Percentiles rank a stretch among this genome's conserved stretches.
These are phyloP conservation scores for Somion occarium DNA, from an alignment of 1,284 basidiomycete genomes.

Conservation along the genomic window DNA sequence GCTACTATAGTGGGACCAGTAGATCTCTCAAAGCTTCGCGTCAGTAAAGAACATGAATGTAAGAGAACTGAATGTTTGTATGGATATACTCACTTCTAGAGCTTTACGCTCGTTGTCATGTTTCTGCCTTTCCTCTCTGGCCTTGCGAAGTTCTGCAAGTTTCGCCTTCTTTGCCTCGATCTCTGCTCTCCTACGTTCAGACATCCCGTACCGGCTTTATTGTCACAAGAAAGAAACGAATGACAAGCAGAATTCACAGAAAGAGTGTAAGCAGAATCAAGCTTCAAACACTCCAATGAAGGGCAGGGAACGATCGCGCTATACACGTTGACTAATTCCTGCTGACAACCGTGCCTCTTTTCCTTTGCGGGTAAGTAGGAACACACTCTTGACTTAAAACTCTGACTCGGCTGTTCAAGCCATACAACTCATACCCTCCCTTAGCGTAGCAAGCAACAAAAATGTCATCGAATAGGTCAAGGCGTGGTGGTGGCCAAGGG, in stretches of 20 bases:
- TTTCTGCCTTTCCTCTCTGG: conserved; percentile 59
- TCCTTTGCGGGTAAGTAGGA: neutral
- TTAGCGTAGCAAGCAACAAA: neutral
- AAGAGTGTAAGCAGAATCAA: no score
- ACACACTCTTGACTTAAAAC: neutral
- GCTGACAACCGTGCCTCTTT: neutral
- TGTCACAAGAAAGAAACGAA: neutral
- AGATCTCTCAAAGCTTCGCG: conserved; percentile 8
- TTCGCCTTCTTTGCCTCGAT: conserved; percentile 91
- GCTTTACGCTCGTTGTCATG: conserved; percentile 47
- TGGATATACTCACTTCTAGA: conserved; percentile 31
- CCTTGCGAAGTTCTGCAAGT: conserved; percentile 78
- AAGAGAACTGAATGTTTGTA: neutral
- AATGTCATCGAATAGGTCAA: neutral
- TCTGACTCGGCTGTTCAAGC: neutral
- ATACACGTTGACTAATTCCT: no score
- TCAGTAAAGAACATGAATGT: neutral
- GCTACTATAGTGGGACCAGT: conserved; percentile 28
- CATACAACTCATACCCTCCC: neutral
- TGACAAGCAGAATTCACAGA: neutral
- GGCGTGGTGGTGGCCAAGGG: neutral
- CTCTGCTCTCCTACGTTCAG: conserved; percentile 62
- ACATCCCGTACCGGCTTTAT: conserved; percentile 21
- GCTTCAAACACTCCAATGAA: no score
- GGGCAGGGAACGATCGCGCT: no score